phyloP scores from a whole-genome alignment of 495 filamentous ascomycete species.

The Penicillium antarcticum region DNA sequence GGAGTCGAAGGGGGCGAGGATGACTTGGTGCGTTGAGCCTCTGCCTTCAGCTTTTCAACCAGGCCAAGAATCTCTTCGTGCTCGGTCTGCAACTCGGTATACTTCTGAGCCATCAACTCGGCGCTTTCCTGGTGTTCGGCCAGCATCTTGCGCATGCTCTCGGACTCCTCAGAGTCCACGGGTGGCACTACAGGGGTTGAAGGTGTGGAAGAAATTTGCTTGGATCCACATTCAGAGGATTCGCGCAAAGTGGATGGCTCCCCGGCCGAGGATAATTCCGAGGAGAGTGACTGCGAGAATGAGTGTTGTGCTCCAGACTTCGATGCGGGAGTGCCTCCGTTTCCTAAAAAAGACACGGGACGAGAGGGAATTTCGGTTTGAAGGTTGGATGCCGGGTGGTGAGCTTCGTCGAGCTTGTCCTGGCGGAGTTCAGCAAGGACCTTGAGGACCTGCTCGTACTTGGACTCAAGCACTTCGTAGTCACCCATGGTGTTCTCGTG shows the following conservation, averaged over 20 bases:
- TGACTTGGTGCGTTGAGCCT: slow-evolving; percentile 71
- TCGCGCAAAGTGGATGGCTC: slow-evolving; percentile 69
- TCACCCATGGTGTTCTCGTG: slow-evolving; percentile 83
- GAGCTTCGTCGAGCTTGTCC: slow-evolving; percentile 79
- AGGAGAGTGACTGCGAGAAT: slow-evolving; percentile 92
- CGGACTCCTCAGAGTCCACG: slow-evolving; percentile 58
- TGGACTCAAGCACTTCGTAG: slow-evolving; percentile 76
- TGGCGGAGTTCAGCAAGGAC: slow-evolving; percentile 73
- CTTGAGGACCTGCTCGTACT: slow-evolving; percentile 86
- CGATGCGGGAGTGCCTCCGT: slow-evolving; percentile 63
- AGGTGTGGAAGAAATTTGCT: slow-evolving; percentile 20
- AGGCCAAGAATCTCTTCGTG: slow-evolving; percentile 79
- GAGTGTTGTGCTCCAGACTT: slow-evolving; percentile 76
- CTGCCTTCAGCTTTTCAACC: slow-evolving; percentile 84
- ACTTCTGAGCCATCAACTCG: slow-evolving; percentile 67
- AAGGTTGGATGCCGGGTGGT: slow-evolving; percentile 51
- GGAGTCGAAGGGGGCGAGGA: slow-evolving; percentile 60
- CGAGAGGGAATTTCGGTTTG: slow-evolving; percentile 56
- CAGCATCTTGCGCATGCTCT: slow-evolving; percentile 64
- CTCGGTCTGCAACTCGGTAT: slow-evolving; percentile 73
- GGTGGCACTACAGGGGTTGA: slow-evolving; percentile 15
- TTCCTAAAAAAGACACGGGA: slow-evolving; percentile 91
- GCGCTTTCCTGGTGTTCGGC: slow-evolving; percentile 75
- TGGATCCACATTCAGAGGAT: slow-evolving; percentile 50
- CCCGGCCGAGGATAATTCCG: slow-evolving; percentile 92